Conservation (phyloP, 169 alveolate genomes). For the Eimeria tenella region DNA sequence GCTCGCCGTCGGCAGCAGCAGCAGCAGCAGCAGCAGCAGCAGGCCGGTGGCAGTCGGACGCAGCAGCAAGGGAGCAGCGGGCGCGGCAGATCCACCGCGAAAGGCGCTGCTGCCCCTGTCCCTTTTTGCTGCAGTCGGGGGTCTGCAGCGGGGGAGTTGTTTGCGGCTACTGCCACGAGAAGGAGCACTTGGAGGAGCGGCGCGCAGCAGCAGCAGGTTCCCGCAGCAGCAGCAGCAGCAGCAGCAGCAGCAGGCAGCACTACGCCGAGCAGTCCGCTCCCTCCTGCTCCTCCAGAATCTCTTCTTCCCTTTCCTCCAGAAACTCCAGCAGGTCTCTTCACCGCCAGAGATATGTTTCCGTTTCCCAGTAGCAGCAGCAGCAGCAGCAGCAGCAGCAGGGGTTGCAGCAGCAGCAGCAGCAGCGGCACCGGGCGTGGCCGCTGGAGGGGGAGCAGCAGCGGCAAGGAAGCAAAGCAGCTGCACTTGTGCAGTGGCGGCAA, state of each 20-base stretch:
- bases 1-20: neutral
- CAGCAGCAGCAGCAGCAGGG: too few relatives aligned
- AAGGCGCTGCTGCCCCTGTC: neutral
- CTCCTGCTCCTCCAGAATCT: neutral
- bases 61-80: neutral
- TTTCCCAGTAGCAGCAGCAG: too few relatives aligned
- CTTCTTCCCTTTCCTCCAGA: neutral
- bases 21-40: neutral
- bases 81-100: neutral
- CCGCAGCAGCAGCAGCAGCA: neutral
- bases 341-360: neutral
- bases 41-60: neutral
- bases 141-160: neutral
- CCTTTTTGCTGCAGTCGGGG: neutral
- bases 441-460: too few relatives aligned
- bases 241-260: neutral
- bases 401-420: too few relatives aligned
- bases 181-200: neutral
- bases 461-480: too few relatives aligned
- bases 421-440: too few relatives aligned
- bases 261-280: neutral
- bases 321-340: neutral
- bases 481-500: too few relatives aligned
- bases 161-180: neutral
- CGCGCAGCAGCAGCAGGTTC: too few relatives aligned